Evolutionary conservation across 176 grass and related monocot genomes (phyloP), one percentile per base, ranked within the genome.

Genomic region (Oryza punctata): DNA sequence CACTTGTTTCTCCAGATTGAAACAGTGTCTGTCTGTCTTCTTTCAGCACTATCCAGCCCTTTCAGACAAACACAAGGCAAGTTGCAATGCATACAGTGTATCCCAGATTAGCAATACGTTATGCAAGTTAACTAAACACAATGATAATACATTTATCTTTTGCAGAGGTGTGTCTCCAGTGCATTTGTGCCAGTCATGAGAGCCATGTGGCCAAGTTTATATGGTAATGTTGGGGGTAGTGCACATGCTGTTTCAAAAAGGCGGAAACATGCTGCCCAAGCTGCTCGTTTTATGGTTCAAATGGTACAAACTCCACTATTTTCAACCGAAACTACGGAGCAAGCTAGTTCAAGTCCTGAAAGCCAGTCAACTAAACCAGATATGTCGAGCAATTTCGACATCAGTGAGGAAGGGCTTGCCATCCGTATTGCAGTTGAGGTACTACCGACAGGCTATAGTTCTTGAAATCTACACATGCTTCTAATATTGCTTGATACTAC

Each of bases 21-120:
- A 93, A 60, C 96, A 98, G 70, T 98, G 96, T 52, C 81, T 98
- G 59, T 94, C 93, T 35, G 85, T 94, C 75, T 96, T 98, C 87
- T 98, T 98, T 61, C 80, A 92, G 73, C 93, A 98, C 83, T 98
- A 88, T 85, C 91, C 93, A 69, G 89, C 87, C 19, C 89, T 96
- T 69, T 94, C 91, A 81, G 59, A 70, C 6, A 86, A 82, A 84
- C 80, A 96, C 83, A 98, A 98, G 93, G 96, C 50, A 90, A 95
- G 93, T 87, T 77, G 25, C 85, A 73, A 28, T 61, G 37, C 4
- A 2, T 73, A 61, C 16, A 37, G 37, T 73, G 26, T 61, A 41
- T 77, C 25, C 23, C 5, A 27, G 14, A 41, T 76, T 50, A 25
- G 10, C 63, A 76, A 52, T 68, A 41, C 33, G 38, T 82, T 43